A percentile compares a stretch with the other conserved stretches of the same genome.
Evolutionary conservation across 345 rosid species (phyloP).

Genomic region (Bruguiera parviflora): DNA sequence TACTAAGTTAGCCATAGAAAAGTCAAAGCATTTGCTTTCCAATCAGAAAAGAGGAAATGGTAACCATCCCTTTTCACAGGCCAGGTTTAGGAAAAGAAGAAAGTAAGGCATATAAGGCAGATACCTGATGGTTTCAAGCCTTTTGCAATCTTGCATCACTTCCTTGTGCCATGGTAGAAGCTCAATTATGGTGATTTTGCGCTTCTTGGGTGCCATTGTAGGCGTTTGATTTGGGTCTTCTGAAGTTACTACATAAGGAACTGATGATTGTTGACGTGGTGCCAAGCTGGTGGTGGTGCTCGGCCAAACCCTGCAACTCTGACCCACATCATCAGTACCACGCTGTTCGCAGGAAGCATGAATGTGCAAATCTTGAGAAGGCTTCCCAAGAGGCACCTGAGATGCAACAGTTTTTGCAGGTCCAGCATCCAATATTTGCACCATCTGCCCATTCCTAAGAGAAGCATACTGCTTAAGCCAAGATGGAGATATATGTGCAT

Average conservation of each 20-base stretch:
- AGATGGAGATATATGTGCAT: slow-evolving; percentile 58
- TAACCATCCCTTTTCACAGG: not conserved
- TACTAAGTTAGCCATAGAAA: no score
- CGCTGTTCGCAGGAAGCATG: slow-evolving; percentile 28
- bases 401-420: slow-evolving; percentile 40
- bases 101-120: not conserved
- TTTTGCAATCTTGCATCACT: slow-evolving; percentile 36
- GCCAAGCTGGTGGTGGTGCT: slow-evolving; percentile 24
- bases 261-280: slow-evolving; percentile 32
- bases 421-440: slow-evolving; percentile 36
- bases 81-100: not conserved
- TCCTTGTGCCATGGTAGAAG: slow-evolving; percentile 69
- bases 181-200: slow-evolving; percentile 46
- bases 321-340: slow-evolving; percentile 33
- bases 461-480: slow-evolving; percentile 70
- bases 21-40: no score
- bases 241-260: slow-evolving; percentile 33
- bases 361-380: slow-evolving; percentile 40
- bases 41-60: no score
- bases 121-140: slow-evolving; percentile 62
- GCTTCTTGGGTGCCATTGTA: slow-evolving; percentile 53
- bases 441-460: slow-evolving; percentile 56
- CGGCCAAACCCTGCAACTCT: slow-evolving; percentile 26
- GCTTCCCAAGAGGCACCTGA: slow-evolving; percentile 34
- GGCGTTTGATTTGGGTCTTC: slow-evolving; percentile 22